Evolutionary conservation across 192 early-diverging fungal species (phyloP).

Genomic region (Gryganskiella cystojenkinii): DNA sequence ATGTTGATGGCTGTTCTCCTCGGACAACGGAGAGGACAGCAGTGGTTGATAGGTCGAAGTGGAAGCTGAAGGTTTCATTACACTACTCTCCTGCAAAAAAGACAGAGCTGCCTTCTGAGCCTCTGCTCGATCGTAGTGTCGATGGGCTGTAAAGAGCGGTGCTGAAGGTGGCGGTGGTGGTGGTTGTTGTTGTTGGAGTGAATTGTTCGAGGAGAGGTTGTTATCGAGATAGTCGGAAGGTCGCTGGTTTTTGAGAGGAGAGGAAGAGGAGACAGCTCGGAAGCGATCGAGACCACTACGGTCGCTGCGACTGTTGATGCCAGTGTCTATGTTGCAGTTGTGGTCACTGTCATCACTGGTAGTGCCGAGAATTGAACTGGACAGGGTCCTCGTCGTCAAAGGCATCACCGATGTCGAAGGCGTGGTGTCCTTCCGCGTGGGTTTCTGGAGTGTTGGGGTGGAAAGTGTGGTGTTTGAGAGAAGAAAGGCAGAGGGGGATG

Average conservation of each 20-base stretch:
- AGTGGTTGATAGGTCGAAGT: neutral
- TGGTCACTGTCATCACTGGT: neutral
- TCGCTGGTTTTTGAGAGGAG: too few species aligned
- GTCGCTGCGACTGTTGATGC: neutral
- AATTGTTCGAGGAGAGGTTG: neutral
- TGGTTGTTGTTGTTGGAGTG: too few species aligned
- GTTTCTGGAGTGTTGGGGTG: neutral
- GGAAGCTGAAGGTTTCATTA: neutral
- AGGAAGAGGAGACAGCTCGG: neutral
- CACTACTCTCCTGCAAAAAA: neutral
- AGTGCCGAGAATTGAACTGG: too few species aligned
- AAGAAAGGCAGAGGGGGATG: neutral
- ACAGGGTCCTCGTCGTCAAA: too few species aligned
- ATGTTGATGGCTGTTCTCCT: neutral
- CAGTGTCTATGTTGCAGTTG: neutral
- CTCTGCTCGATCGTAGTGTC: conserved; percentile 8
- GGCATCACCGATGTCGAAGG: neutral
- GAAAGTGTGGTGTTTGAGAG: neutral
- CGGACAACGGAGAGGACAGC: neutral
- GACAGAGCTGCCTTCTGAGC: conserved; percentile 4
- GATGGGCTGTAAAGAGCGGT: conserved; percentile 20
- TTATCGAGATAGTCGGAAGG: conserved; percentile 5
- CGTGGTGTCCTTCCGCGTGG: neutral
- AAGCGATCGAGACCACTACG: neutral
- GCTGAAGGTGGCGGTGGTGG: too few species aligned